Evolutionary conservation across 768 basidiomycete species (phyloP).

Genomic region (Trametes meyenii): DNA sequence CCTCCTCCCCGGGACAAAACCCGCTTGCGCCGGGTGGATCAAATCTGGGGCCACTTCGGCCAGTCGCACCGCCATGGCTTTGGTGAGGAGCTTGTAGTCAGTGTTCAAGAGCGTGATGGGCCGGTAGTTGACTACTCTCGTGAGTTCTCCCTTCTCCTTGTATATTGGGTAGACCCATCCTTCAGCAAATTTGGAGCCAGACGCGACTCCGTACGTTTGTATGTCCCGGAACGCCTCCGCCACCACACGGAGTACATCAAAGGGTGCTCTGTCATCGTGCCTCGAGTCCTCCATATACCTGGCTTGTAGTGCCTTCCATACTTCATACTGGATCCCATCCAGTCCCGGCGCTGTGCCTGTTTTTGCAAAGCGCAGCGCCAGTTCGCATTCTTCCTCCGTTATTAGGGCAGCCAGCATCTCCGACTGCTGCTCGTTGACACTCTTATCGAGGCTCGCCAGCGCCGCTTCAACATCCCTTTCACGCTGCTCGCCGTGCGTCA

Average conservation of each 20-base stretch:
- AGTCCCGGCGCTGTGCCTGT: not conserved
- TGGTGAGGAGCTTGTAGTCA: conserved; percentile 38
- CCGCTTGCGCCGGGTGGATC: conserved; percentile 42
- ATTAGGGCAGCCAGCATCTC: not conserved
- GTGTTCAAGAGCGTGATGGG: conserved; percentile 34
- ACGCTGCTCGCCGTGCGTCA: not conserved
- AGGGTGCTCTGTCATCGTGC: not conserved
- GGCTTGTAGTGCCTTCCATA: not conserved
- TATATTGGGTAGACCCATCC: conserved; percentile 44
- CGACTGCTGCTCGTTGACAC: not conserved
- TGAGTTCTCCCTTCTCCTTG: conserved; percentile 40
- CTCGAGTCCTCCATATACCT: not conserved
- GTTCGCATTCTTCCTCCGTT: not conserved
- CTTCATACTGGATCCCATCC: conserved; percentile 3
- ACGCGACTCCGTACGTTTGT: not conserved
- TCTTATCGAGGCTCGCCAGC: not conserved
- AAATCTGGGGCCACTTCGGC: conserved; percentile 20
- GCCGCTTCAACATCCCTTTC: not conserved
- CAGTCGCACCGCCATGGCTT: conserved; percentile 26
- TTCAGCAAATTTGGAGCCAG: no score
- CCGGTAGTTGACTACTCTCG: conserved; percentile 18
- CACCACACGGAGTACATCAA: not conserved
- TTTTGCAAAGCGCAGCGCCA: not conserved
- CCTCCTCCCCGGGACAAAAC: conserved; percentile 38
- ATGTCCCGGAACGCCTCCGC: not conserved